Percentiles rank a stretch among this genome's conserved stretches.
These are phyloP conservation scores for Vitis amurensis DNA, from an alignment of 164 flowering plant species.

Conservation along the genomic window DNA sequence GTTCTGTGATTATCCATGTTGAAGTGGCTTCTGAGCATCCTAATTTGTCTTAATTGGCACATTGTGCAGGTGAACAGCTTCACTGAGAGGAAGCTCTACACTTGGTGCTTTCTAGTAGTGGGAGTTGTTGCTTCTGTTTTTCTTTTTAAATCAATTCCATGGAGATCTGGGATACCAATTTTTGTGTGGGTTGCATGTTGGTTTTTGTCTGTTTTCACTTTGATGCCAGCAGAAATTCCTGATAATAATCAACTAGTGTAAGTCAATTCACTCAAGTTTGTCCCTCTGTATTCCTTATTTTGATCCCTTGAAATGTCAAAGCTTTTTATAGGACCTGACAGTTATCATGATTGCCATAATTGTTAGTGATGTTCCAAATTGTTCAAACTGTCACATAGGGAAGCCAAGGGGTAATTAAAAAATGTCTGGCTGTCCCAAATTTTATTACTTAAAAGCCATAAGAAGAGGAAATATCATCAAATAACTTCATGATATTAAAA, in stretches of 20 bases:
- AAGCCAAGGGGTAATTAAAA: too few species aligned
- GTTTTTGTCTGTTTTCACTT: conserved; percentile 76
- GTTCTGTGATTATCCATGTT: neutral
- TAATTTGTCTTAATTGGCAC: conserved; percentile 11
- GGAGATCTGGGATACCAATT: conserved; percentile 55
- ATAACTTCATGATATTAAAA: too few species aligned
- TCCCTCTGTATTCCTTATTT: neutral
- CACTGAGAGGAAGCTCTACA: conserved; percentile 83
- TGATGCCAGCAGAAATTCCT: conserved; percentile 99
- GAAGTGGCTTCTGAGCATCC: conserved; percentile 5
- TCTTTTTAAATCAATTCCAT: conserved; percentile 46
- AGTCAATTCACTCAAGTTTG: conserved; percentile 27
- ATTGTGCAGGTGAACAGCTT: conserved; percentile 85
- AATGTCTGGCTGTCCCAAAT: too few species aligned
- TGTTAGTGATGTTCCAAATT: too few species aligned
- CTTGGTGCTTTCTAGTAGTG: conserved; percentile 66
- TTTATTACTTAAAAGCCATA: too few species aligned
- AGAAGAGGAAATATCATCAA: too few species aligned
- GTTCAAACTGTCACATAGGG: too few species aligned
- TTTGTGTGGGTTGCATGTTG: conserved; percentile 75
- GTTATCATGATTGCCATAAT: too few species aligned
- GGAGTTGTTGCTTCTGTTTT: conserved; percentile 59
- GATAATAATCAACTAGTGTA: conserved; percentile 85
- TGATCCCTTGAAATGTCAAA: neutral
- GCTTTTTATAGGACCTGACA: neutral